Evolutionary conservation across 192 early-diverging fungal species (phyloP), one percentile per base, ranked within the genome.

Genomic region (Kappamyces sp.): DNA sequence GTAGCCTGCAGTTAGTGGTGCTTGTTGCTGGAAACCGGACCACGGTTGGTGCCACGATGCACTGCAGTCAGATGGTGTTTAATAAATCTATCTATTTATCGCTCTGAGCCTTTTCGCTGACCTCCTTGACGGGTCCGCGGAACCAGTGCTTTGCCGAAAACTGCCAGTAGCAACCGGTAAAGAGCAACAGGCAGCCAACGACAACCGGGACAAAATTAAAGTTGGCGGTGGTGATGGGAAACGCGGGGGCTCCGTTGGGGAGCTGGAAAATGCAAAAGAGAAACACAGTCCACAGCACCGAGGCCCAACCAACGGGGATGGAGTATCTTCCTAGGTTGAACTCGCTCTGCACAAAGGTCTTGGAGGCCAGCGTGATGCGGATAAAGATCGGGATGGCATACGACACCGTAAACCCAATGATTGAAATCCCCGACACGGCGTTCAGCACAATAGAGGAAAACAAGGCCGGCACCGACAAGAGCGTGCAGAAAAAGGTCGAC

Each of bases 351-450:
- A 57, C 59, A 60, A 76, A 76, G 3, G 14, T 49, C 22, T 66
- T 58, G 11, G 46, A 41, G 59, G 63, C 67, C 33, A 73, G 29
- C 30, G 73, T 74, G 65, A 67, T 62, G 38, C 70, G 61, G 32
- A 69, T 51, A 40, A 73, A 63, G 39, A 69, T 70, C 45, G 74
- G 74, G 57, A 76, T 76, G 5, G 62, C 72, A 59, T 76, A 76
- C n/a, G 61, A 66, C 22, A 74, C 60, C 22, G 50, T 63, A 42
- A 75, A 65, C 36, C 74, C 74, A 29, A 76, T 74, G 14, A 64
- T 69, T 36, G 48, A 46, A 49, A 76, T 63, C 15, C 59, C 57
- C 12, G 52, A 32, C 36, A 72, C 49, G 34, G 74, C 74, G 43
- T 52, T 57, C 22, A 74, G 43, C 7, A 68, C 69, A 30, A 66